Evolutionary conservation across 805 yeast species (phyloP).

Genomic region (Candida yuanshanica): DNA sequence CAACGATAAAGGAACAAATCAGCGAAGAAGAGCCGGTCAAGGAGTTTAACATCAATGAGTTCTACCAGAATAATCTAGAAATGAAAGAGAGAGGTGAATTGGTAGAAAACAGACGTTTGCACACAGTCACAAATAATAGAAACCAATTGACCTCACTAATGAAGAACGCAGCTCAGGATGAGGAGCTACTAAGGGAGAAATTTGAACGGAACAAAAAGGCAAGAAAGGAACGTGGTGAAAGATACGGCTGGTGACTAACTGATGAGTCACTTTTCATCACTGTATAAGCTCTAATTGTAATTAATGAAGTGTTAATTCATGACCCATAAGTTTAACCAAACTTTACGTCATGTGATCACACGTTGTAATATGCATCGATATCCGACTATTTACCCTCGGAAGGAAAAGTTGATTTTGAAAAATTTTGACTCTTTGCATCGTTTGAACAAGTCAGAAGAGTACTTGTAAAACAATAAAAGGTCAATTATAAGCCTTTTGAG

Average conservation of each 20-base stretch:
- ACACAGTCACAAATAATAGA: constrained; percentile 16
- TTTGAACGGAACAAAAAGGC: constrained; percentile 18
- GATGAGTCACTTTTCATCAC: background rate
- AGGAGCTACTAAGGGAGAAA: constrained; percentile 20
- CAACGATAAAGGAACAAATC: background rate
- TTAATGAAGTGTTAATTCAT: background rate
- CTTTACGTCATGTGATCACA: too few relatives aligned
- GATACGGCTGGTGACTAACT: constrained; percentile 21
- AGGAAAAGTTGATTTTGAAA: background rate
- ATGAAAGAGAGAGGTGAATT: constrained; percentile 18
- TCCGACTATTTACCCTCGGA: constrained; percentile 1
- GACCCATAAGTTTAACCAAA: background rate
- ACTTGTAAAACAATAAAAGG: too few relatives aligned
- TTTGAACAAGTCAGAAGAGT: background rate
- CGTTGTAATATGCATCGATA: background rate
- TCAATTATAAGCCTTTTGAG: too few relatives aligned
- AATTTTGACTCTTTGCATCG: background rate
- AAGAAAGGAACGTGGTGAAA: constrained; percentile 18
- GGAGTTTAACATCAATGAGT: constrained; percentile 18
- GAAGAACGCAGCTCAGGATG: constrained; percentile 22
- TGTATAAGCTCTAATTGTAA: background rate
- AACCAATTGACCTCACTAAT: constrained; percentile 24
- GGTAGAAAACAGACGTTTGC: constrained; percentile 18
- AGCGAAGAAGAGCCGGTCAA: constrained; percentile 3
- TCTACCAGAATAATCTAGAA: constrained; percentile 19